phyloP scores from a whole-genome alignment of 2,329 filamentous ascomycete genomes.

The Sclerotinia subarctica region DNA sequence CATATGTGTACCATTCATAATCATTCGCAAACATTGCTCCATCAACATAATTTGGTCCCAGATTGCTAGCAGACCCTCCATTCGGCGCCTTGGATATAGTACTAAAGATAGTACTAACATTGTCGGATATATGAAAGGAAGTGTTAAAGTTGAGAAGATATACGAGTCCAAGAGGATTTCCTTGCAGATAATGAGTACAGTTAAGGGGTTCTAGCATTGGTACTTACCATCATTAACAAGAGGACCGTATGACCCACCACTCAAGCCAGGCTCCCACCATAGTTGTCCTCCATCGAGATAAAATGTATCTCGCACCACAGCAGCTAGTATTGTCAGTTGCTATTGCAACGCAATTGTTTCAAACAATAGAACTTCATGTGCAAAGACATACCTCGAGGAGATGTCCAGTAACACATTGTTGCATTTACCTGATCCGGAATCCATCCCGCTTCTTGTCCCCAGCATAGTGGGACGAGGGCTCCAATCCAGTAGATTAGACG shows the following conservation, averaged over 20 bases:
- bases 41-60: slow-evolving; percentile 56
- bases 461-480: slow-evolving; percentile 31
- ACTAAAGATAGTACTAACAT: slow-evolving; percentile 52
- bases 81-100: slow-evolving; percentile 47
- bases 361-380: neutral
- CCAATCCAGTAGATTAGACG: slow-evolving; percentile 23
- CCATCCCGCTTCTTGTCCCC: slow-evolving; percentile 51
- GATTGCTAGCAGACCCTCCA: slow-evolving; percentile 48
- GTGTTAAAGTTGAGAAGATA: slow-evolving; percentile 57
- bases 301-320: slow-evolving; percentile 57
- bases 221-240: slow-evolving; percentile 43
- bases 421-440: slow-evolving; percentile 51
- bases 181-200: slow-evolving; percentile 39
- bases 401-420: slow-evolving; percentile 57
- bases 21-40: slow-evolving; percentile 65
- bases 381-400: slow-evolving; percentile 40
- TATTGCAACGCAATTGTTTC: neutral
- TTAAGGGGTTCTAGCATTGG: neutral
- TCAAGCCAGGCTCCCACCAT: slow-evolving; percentile 50
- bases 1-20: slow-evolving; percentile 61
- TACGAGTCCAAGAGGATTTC: slow-evolving; percentile 51
- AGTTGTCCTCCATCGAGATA: slow-evolving; percentile 63
- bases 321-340: slow-evolving; percentile 45
- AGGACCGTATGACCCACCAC: slow-evolving; percentile 43
- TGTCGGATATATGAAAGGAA: slow-evolving; percentile 52